phyloP scores from a whole-genome alignment of 2,329 filamentous ascomycete genomes.

The Polytolypa hystricis region DNA sequence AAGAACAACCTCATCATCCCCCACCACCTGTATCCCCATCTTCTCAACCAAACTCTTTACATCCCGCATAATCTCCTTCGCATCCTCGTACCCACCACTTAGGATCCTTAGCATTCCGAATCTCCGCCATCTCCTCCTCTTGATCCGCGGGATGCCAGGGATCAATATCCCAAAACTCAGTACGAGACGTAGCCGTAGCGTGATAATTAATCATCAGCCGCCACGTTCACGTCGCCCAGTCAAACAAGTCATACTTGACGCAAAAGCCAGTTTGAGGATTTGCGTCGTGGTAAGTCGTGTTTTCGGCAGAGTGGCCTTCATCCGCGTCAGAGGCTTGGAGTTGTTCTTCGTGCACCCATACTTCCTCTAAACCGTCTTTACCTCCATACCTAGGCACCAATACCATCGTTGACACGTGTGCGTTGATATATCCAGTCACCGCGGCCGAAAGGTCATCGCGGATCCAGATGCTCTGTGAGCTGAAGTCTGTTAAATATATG shows the following conservation, averaged over 20 bases:
- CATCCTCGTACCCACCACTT: conserved; percentile 7
- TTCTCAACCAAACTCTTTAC: conserved; percentile 4
- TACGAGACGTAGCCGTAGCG: conserved; percentile 1
- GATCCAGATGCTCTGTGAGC: conserved; percentile 1
- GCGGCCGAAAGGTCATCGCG: conserved; percentile 3
- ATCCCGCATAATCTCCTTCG: conserved; percentile 4
- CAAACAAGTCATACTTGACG: conserved; percentile 1
- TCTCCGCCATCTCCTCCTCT: neutral
- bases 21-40: conserved; percentile 5
- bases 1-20: conserved; percentile 6
- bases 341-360: neutral
- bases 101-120: neutral
- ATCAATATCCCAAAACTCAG: neutral
- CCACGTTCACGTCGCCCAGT: conserved; percentile 6
- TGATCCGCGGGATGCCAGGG: neutral
- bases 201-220: conserved; percentile 4
- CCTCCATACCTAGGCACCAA: neutral
- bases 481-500: neutral
- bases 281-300: neutral
- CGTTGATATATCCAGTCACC: neutral
- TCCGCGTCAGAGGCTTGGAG: neutral
- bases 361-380: neutral
- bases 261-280: no score
- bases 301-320: neutral
- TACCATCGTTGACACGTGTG: neutral